A percentile compares a stretch with the other conserved stretches of the same genome.
phyloP scores from a whole-genome alignment of 345 rosid genomes.

The Euphorbia pulcherrima region DNA sequence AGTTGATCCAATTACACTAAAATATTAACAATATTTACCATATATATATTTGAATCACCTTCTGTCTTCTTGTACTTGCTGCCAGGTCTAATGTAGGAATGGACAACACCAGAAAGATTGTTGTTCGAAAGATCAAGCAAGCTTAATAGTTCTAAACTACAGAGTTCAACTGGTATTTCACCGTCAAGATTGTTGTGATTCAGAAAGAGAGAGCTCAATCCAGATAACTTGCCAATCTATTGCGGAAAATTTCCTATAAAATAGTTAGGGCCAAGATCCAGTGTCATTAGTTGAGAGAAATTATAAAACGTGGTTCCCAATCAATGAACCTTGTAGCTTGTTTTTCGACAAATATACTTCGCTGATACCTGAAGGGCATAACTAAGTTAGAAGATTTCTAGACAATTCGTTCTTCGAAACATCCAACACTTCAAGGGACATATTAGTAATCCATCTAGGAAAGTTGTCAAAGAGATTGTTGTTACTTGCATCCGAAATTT shows the following conservation, averaged over 20 bases:
- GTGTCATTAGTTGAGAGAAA: neutral
- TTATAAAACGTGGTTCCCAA: neutral
- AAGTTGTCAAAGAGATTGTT: neutral
- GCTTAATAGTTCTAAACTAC: no score
- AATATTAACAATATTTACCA: no score
- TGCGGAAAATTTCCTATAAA: constrained; percentile 17
- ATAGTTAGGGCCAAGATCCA: no score
- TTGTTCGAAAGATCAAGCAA: constrained; percentile 16
- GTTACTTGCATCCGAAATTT: no score
- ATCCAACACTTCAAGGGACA: constrained; percentile 10
- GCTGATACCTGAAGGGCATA: neutral
- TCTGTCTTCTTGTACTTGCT: no score
- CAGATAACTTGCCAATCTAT: constrained; percentile 1
- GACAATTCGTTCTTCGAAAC: constrained; percentile 3
- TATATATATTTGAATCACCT: neutral
- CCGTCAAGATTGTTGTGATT: no score
- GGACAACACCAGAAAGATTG: no score
- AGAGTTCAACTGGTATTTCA: no score
- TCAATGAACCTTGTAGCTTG: neutral
- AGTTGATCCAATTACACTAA: no score
- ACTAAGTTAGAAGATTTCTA: neutral
- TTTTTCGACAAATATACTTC: no score
- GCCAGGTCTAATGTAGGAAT: constrained; percentile 4
- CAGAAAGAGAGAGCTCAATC: constrained; percentile 19
- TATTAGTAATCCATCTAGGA: constrained; percentile 1